phyloP scores from a whole-genome alignment of 139 green algal genomes.

The Nannochloris sp. region DNA sequence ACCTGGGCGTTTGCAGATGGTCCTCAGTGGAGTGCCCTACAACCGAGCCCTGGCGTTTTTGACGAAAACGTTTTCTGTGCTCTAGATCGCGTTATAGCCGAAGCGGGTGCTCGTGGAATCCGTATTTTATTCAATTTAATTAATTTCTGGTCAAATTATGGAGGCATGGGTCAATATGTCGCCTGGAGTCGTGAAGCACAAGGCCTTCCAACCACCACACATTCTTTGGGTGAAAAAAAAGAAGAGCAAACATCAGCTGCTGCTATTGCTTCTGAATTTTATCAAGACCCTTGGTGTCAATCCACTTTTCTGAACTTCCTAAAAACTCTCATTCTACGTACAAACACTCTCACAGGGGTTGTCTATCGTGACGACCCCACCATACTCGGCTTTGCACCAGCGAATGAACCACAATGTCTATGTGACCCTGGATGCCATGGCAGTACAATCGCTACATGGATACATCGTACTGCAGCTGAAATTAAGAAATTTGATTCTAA shows the following conservation, averaged over 20 bases:
- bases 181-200: conserved; percentile 27
- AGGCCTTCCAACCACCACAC: conserved; percentile 39
- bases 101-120: conserved; percentile 31
- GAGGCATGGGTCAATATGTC: conserved; percentile 73
- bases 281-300: conserved; percentile 33
- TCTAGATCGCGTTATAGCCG: conserved; percentile 56
- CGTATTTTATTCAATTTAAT: conserved; percentile 54
- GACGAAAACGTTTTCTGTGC: conserved; percentile 31
- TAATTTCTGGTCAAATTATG: conserved; percentile 73
- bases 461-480: conserved; percentile 20
- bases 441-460: conserved; percentile 26
- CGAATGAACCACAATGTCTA: conserved; percentile 54
- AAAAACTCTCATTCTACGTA: conserved; percentile 17
- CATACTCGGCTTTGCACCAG: conserved; percentile 55
- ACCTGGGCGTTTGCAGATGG: conserved; percentile 61
- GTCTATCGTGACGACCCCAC: conserved; percentile 58
- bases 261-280: conserved; percentile 35
- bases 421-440: conserved; percentile 20
- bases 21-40: conserved; percentile 56
- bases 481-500: conserved; percentile 57
- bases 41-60: conserved; percentile 35
- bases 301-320: conserved; percentile 44
- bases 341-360: conserved; percentile 47
- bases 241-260: not conserved
- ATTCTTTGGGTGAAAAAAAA: conserved; percentile 47